phyloP scores from a whole-genome alignment of 345 rosid species.

The Aquilaria sinensis region DNA sequence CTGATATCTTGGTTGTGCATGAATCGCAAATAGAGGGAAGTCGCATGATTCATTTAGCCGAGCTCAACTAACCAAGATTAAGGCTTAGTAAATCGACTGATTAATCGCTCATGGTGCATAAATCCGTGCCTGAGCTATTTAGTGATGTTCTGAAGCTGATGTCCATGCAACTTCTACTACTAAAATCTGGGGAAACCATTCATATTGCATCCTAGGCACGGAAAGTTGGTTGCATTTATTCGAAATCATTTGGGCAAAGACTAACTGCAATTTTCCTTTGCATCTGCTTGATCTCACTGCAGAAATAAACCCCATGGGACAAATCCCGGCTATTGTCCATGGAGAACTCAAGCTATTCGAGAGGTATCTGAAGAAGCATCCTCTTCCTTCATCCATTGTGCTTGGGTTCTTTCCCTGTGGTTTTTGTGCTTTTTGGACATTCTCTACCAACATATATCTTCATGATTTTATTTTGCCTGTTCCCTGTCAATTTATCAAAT shows the following conservation, averaged over 20 bases:
- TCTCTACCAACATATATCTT: no score
- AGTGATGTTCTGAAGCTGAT: no score
- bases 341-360: conserved; percentile 73
- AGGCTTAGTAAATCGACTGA: no score
- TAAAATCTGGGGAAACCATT: no score
- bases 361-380: conserved; percentile 34
- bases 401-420: not conserved
- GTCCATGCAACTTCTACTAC: no score
- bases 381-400: not conserved
- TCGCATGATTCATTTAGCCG: not conserved
- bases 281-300: conserved; percentile 15
- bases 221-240: not conserved
- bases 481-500: not conserved
- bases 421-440: not conserved
- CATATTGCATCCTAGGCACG: no score
- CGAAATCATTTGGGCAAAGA: not conserved
- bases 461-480: not conserved
- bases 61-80: no score
- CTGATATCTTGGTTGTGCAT: no score
- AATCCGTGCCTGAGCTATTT: no score
- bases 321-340: conserved; percentile 68
- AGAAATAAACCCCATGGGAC: conserved; percentile 62
- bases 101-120: not conserved
- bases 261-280: no score
- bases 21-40: no score